A percentile compares a stretch with the other conserved stretches of the same genome.
Conservation (phyloP, 1,139 yeast genomes). For the Nakaseomyces uthaithaninus region DNA sequence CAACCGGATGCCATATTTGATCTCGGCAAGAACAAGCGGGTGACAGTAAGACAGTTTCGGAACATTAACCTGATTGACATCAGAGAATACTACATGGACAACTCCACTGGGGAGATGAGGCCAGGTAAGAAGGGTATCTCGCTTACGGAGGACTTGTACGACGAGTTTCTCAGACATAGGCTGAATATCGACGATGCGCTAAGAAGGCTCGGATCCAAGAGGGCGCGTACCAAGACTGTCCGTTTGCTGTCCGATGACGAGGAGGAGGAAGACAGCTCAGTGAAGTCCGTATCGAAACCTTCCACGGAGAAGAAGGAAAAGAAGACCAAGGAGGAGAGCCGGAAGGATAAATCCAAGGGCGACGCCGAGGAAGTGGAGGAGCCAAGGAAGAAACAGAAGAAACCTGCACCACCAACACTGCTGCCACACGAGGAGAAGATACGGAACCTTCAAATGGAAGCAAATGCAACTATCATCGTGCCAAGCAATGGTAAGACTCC, state of each 20-base stretch:
- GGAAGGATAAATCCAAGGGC: slow-evolving; percentile 11
- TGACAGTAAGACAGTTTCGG: slow-evolving; percentile 64
- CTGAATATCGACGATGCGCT: slow-evolving; percentile 56
- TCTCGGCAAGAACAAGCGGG: slow-evolving; percentile 61
- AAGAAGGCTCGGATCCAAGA: slow-evolving; percentile 37
- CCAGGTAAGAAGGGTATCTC: slow-evolving; percentile 89
- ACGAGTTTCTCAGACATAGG: slow-evolving; percentile 42
- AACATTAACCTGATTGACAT: slow-evolving; percentile 63
- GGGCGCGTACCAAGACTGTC: slow-evolving; percentile 28
- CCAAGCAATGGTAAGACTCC: slow-evolving; percentile 16
- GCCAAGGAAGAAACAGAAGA: slow-evolving; percentile 18
- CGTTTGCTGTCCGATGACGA: slow-evolving; percentile 25
- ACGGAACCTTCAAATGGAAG: slow-evolving; percentile 26
- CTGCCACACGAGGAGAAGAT: slow-evolving; percentile 27
- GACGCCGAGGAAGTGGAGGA: slow-evolving; percentile 14
- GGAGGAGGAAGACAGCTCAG: slow-evolving; percentile 18
- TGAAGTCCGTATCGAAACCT: slow-evolving; percentile 7
- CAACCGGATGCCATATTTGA: slow-evolving; percentile 33
- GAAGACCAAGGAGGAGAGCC: slow-evolving; percentile 15
- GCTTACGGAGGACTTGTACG: slow-evolving; percentile 64
- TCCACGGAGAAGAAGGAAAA: slow-evolving; percentile 10
- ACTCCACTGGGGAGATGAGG: slow-evolving; percentile 47
- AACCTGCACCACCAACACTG: slow-evolving; percentile 29
- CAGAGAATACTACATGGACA: slow-evolving; percentile 67
- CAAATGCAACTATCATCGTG: slow-evolving; percentile 26